Evolutionary conservation across 345 rosid genomes (phyloP), one percentile per base, ranked within the genome.

Genomic region (Moricandia moricandioides): DNA sequence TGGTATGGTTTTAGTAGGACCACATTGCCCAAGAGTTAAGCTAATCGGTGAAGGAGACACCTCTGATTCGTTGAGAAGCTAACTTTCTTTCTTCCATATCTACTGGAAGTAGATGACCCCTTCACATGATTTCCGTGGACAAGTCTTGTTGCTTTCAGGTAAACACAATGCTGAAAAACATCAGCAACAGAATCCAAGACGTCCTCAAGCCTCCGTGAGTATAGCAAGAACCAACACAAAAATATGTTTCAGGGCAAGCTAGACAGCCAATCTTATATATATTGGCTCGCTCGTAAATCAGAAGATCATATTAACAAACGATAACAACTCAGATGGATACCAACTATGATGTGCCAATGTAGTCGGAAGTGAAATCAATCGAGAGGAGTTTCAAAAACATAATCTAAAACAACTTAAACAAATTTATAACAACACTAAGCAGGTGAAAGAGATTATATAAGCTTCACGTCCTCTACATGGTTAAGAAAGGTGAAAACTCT

Each of bases 121-220:
- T 35, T 35, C 10, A 35, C 11, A 35, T 35, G 40, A 35, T 35
- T 35, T 35, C 40, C 8, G 2, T 35, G 40, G 11, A 35, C 3
- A 35, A 35, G 13, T 27, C 29, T 27, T 27, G 29, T 27, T 27
- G 29, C 29, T 27, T 27, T 27, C 29, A 27, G 29, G 29, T 27
- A 27, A 27, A 27, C 29, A 27, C 29, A 27, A 27, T 27, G 29
- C 29, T 27, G 29, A 27, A 3, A 27, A 27, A 27, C 29, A 27
- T 1, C 29, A n/a, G n/a, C n/a, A n/a, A n/a, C n/a, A n/a, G n/a
- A n/a, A n/a, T n/a, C 96, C 87, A 94, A 73, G 16, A 85, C 83
- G 82, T 84, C 88, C 80, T 90, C 97, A 79, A 94, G 78, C 74
- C 83, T 86, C 91, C 97, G 88, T 69, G 75, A 82, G 55, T 51